These are phyloP conservation scores for Cladorrhinum sp. DNA, from an alignment of 2,329 filamentous ascomycete genomes.

Conservation along the genomic window DNA sequence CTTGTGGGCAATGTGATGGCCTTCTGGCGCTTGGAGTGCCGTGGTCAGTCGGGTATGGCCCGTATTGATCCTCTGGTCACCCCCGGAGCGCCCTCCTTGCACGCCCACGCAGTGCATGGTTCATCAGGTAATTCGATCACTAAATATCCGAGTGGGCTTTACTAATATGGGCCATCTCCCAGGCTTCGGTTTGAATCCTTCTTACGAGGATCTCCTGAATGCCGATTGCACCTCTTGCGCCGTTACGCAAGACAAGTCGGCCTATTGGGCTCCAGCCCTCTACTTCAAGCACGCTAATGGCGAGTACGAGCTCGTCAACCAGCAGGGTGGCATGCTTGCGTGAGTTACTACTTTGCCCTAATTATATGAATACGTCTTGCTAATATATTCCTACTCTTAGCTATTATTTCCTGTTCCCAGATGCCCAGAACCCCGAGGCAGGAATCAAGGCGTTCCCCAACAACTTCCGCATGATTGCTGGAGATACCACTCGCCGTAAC, in stretches of 20 bases:
- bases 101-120: conserved; percentile 74
- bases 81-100: conserved; percentile 55
- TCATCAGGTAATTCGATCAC: conserved; percentile 62
- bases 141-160: neutral
- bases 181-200: conserved; percentile 64
- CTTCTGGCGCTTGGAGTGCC: conserved; percentile 91
- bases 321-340: conserved; percentile 82
- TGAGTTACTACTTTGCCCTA: no score
- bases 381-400: no score
- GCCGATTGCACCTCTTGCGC: conserved; percentile 77
- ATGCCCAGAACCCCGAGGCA: conserved; percentile 29
- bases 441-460: conserved; percentile 70
- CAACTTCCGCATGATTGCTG: conserved; percentile 79
- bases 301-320: conserved; percentile 63
- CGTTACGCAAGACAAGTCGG: conserved; percentile 78
- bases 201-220: conserved; percentile 53
- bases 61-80: conserved; percentile 76
- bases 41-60: conserved; percentile 63
- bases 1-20: conserved; percentile 55
- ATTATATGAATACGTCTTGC: no score
- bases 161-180: neutral
- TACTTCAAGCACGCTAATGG: conserved; percentile 73
- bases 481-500: conserved; percentile 63
- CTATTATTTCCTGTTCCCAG: conserved; percentile 76
- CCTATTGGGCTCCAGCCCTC: conserved; percentile 78